Evolutionary conservation across 345 rosid genomes (phyloP), one percentile per base, ranked within the genome.

Genomic region (Gossypium anomalum): DNA sequence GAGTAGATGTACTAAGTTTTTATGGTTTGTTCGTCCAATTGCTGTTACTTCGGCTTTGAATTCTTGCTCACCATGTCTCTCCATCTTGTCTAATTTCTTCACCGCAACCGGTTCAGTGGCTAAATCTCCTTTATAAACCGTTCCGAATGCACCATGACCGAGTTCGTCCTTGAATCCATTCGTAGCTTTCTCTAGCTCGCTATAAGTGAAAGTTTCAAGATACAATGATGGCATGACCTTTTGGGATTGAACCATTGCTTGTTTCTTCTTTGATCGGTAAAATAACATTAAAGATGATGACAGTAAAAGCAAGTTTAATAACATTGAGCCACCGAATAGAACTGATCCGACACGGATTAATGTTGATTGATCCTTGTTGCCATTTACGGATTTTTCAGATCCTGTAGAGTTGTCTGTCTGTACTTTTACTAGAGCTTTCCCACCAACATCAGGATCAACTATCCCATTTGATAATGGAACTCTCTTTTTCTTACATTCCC

Each of bases 401-500:
- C 2, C 13, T 19, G 60, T 71, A 44, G 82, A 55, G 69, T 83
- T 72, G 9, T 60, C 67, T 56, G 6, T 81, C 76, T 81, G 53
- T 7, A 83, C 71, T 75, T 89, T 86, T 19, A 91, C 53, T 20
- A 83, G 70, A 6, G 90, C 85, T 44, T 62, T 80, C 5, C 82
- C 78, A 7, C 27, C 77, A 2, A 25, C 8, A 1, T 22, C 2
- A 1, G 71, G 10, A 71, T 67, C 78, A 64, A 57, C 12, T 60
- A 3, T 60, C 7, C 92, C 92, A 43, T 19, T 49, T 41, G 74
- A 53, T 0, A 87, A 67, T 4, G 90, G 89, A 52, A 43, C 60
- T 75, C 52, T 86, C 87, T 88, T 87, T 82, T 88, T 91, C 87
- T 83, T 82, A 49, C 90, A 85, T 0, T 44, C 14, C 7, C 77